Conservation (phyloP, 768 basidiomycete species). For the Agaricus blazei region DNA sequence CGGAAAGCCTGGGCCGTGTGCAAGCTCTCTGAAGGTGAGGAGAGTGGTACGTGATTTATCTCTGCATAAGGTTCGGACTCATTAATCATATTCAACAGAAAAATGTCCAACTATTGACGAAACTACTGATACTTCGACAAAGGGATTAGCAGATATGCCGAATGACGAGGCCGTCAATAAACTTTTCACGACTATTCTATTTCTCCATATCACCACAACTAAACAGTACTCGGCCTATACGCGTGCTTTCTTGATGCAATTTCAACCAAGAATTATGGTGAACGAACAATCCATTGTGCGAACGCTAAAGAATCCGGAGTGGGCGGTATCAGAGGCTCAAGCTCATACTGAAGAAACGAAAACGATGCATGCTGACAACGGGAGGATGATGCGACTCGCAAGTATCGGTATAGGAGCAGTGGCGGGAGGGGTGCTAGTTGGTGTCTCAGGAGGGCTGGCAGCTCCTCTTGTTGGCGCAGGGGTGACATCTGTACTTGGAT, state of each 20-base stretch:
- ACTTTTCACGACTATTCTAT: slow-evolving; percentile 45
- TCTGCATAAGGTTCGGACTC: neutral
- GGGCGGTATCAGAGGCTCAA: slow-evolving; percentile 39
- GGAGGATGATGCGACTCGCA: slow-evolving; percentile 35
- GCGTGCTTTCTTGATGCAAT: slow-evolving; percentile 36
- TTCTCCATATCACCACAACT: slow-evolving; percentile 42
- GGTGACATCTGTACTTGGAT: slow-evolving; percentile 41
- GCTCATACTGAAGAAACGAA: slow-evolving; percentile 34
- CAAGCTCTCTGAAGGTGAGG: slow-evolving; percentile 22
- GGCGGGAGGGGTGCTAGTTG: slow-evolving; percentile 50
- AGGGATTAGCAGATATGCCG: slow-evolving; percentile 33
- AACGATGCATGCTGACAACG: slow-evolving; percentile 34
- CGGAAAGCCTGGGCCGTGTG: slow-evolving; percentile 42
- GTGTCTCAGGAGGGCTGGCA: slow-evolving; percentile 55
- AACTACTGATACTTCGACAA: slow-evolving; percentile 40
- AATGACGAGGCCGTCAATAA: slow-evolving; percentile 29
- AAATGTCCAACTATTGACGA: slow-evolving; percentile 38
- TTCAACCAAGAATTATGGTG: slow-evolving; percentile 23
- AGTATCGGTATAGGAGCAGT: slow-evolving; percentile 49
- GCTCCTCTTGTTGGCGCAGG: slow-evolving; percentile 56
- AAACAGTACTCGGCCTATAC: slow-evolving; percentile 49
- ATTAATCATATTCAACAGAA: slow-evolving; percentile 17
- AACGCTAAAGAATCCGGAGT: slow-evolving; percentile 44
- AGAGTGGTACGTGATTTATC: slow-evolving; percentile 6
- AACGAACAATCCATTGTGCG: slow-evolving; percentile 41